Conservation (phyloP, 1,284 basidiomycete genomes). For the Cutaneotrichosporon cavernicola region DNA sequence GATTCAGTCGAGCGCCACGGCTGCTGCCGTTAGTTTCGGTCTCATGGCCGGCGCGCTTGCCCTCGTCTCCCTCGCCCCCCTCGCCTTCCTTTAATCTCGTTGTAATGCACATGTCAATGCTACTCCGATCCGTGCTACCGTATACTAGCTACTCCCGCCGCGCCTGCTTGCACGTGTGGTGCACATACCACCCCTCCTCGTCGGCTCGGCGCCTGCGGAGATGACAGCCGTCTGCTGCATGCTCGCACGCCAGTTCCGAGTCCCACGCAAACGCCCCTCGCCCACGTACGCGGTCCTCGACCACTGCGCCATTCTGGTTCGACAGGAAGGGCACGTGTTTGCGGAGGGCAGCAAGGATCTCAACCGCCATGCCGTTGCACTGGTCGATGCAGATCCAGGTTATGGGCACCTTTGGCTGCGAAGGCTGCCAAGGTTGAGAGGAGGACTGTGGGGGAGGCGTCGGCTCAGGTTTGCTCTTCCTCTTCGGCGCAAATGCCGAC, state of each 20-base stretch:
- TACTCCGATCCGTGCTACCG: neutral
- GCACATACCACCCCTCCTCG: conserved; percentile 18
- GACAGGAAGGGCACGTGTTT: conserved; percentile 33
- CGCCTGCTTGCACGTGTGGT: conserved; percentile 17
- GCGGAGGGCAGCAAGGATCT: conserved; percentile 22
- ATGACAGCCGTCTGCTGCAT: conserved; percentile 10
- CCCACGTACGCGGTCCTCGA: conserved; percentile 35
- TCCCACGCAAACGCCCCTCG: conserved; percentile 38
- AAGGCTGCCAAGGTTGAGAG: neutral
- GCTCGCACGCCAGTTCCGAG: conserved; percentile 1
- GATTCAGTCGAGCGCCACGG: neutral
- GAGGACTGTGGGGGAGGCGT: neutral
- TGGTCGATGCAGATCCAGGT: conserved; percentile 42
- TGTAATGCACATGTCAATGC: neutral
- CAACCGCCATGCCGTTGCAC: conserved; percentile 33
- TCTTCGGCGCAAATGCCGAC: conserved; percentile 12
- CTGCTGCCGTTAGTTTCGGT: neutral
- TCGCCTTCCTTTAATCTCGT: neutral
- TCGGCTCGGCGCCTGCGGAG: conserved; percentile 14
- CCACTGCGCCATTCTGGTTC: conserved; percentile 19
- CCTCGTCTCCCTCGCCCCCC: neutral
- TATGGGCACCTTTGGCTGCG: conserved; percentile 21
- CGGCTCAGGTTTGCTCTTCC: neutral
- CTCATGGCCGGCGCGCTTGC: neutral
- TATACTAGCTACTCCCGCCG: neutral